Percentiles rank a stretch among this genome's conserved stretches.
Conservation (phyloP, 192 early-diverging fungal genomes). For the Mortierella antarctica region DNA sequence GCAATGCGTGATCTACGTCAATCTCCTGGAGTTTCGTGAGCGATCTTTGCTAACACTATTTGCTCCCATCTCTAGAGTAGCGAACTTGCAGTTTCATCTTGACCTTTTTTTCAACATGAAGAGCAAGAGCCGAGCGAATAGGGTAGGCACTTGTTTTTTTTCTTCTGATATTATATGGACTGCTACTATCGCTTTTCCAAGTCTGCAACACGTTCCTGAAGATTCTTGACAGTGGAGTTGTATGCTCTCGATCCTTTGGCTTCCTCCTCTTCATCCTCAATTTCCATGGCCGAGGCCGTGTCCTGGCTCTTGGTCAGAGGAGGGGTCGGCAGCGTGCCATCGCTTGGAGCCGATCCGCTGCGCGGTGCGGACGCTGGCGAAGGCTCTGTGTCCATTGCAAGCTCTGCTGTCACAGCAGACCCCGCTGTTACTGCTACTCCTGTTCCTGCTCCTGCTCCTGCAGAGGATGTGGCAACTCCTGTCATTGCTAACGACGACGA, state of each 20-base stretch:
- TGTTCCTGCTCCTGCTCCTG: background rate
- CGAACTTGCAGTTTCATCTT: no score
- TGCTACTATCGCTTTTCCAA: conserved; percentile 28
- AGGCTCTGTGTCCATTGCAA: background rate
- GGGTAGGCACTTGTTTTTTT: no score
- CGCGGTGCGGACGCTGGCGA: background rate
- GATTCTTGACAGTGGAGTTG: conserved; percentile 11
- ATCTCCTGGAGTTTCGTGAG: no score
- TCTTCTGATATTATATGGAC: background rate
- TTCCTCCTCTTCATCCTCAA: conserved; percentile 27
- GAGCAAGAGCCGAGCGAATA: no score
- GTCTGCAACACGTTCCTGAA: conserved; percentile 26
- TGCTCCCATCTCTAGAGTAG: no score
- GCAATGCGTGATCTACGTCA: no score
- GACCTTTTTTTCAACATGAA: no score
- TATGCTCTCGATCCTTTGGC: conserved; percentile 1
- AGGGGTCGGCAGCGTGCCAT: conserved; percentile 40
- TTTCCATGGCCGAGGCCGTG: conserved; percentile 29
- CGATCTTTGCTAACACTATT: no score
- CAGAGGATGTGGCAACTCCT: conserved; percentile 6
- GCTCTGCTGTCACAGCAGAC: background rate
- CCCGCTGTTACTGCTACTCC: background rate
- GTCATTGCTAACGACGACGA: conserved; percentile 31
- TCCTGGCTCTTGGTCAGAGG: conserved; percentile 37
- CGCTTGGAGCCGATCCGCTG: conserved; percentile 15